phyloP scores from a whole-genome alignment of 139 green algal species.

The Spirogloea muscicola region DNA sequence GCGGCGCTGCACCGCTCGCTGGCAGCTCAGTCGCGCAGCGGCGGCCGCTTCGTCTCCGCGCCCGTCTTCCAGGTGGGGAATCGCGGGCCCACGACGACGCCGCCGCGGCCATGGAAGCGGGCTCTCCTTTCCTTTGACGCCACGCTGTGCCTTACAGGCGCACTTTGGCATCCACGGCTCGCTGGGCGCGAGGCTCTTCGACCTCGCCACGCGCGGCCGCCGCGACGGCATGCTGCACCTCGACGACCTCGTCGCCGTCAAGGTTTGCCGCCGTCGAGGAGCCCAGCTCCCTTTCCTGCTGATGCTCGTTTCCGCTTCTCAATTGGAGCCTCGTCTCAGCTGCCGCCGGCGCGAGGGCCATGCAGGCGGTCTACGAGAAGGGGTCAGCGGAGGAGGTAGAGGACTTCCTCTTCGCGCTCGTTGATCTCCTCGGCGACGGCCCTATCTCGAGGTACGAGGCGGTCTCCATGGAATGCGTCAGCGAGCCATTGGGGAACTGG shows the following conservation, averaged over 20 bases:
- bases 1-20: conserved; percentile 11
- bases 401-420: not conserved
- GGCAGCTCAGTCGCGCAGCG: conserved; percentile 5
- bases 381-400: conserved; percentile 12
- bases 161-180: conserved; percentile 20
- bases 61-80: conserved; percentile 23
- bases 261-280: no score
- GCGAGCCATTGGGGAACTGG: no score
- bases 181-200: conserved; percentile 10
- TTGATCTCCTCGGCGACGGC: conserved; percentile 7
- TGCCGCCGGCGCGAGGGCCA: no score
- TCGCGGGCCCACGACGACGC: no score
- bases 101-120: no score
- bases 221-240: not conserved
- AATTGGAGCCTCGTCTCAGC: no score
- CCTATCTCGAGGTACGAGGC: conserved; percentile 3
- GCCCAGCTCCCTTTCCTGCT: no score
- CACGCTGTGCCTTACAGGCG: no score
- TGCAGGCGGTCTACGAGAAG: conserved; percentile 15
- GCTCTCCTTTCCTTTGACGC: no score
- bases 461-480: no score
- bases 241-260: not conserved
- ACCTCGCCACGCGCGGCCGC: not conserved
- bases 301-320: no score
- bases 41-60: not conserved